Evolutionary conservation across 768 basidiomycete species (phyloP), one percentile per base, ranked within the genome.

Genomic region (Pulveroboletus frians): DNA sequence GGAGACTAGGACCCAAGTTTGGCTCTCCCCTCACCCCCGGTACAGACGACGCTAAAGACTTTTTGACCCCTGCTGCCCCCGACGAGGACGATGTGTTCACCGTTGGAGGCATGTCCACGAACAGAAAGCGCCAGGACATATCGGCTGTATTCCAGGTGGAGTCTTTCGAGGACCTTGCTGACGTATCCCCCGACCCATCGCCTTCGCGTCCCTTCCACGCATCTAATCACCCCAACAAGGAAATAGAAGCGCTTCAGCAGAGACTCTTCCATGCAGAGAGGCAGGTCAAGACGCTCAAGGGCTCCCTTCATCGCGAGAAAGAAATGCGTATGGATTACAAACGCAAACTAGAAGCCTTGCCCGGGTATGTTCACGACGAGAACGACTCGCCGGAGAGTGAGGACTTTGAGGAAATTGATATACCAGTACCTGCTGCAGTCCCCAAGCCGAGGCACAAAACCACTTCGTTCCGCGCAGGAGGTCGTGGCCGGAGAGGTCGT

Each of bases 261-360:
- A 76, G 84, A 23, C 74, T 93, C 31, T 85, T 88, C 10, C 90
- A 92, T 65, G 88, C 92, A 4, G 89, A 93, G 65, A 74, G 91
- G 51, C 90, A 91, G 60, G 84, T 93, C 60, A 78, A 74, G 53
- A 91, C 90, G 14, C 78, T 93, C 52, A 88, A 89, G 60, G 80
- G 84, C 41, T 83, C 84, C 1, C 65, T 93, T 45, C 80, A 82
- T 60, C 76, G 90, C 50, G 92, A 93, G 76, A 92, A 91, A 70
- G 85, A 89, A 71, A 71, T 83, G 47, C 80, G 85, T 30, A 79
- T 90, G 62, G 84, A 85, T 46, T 80, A 80, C 50, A 73, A 71
- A 60, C 72, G 81, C 48, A 76, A 74, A 61, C 68, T 85, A 21
- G 76, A 76, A 45, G 68, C 73, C 9, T 67, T 69, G 4, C 65